Evolutionary conservation across 192 early-diverging fungal genomes (phyloP).

Genomic region (Ramicandelaber brevisporus): DNA sequence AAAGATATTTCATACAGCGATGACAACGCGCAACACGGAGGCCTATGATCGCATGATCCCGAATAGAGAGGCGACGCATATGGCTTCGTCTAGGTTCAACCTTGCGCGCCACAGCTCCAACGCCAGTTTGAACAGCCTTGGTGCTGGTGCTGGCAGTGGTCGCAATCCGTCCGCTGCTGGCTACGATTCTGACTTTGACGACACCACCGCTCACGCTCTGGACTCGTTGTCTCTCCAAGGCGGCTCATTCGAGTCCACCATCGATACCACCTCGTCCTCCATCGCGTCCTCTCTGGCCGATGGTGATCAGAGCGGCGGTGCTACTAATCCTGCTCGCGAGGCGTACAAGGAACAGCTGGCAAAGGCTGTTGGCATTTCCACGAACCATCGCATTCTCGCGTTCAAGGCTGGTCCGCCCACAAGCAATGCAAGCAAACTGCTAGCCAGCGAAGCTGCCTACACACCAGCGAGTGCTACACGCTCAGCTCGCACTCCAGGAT

Average conservation of each 20-base stretch:
- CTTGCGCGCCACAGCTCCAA: conserved; percentile 9
- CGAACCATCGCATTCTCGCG: conserved; percentile 54
- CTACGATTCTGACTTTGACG: conserved; percentile 7
- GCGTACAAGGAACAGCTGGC: conserved; percentile 61
- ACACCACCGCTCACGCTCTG: conserved; percentile 9
- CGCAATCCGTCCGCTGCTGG: conserved; percentile 2
- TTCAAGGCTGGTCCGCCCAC: conserved; percentile 59
- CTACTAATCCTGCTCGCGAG: conserved; percentile 17
- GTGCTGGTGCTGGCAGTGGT: conserved; percentile 2
- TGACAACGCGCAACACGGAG: no score
- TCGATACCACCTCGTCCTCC: no score
- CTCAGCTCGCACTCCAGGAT: conserved; percentile 4
- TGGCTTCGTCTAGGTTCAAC: conserved; percentile 45
- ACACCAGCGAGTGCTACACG: conserved; percentile 9
- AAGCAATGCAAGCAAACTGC: conserved; percentile 17
- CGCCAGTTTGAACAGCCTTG: background rate
- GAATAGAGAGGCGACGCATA: conserved; percentile 37
- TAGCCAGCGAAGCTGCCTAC: conserved; percentile 25
- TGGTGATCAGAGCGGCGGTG: no score
- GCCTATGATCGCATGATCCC: conserved; percentile 86
- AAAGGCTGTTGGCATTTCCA: conserved; percentile 44
- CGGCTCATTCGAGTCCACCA: background rate
- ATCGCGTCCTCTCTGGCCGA: no score
- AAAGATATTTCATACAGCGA: no score
- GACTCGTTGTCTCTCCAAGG: no score